Evolutionary conservation across 495 filamentous ascomycete species (phyloP), one percentile per base, ranked within the genome.

Genomic region (Aspergillus sclerotiicarbonarius): DNA sequence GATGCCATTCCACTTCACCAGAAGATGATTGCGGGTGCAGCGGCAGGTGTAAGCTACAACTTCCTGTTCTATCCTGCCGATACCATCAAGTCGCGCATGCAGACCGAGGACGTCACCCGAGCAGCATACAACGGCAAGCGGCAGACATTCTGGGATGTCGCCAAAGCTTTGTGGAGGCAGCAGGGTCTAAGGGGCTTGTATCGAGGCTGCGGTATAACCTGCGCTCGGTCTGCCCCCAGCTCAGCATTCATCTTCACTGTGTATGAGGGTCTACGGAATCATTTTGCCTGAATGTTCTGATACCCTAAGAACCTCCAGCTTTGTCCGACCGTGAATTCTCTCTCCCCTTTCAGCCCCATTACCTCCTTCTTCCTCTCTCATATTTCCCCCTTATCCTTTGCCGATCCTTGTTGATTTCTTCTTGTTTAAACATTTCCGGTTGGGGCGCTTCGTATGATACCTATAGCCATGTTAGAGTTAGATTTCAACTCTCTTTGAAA

Each of bases 221-320:
- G 93, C 43, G 76, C 83, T 30, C 82, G 94, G 53, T 87, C 90
- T 19, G 92, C 91, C 25, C 94, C 94, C 0, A 96, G 92, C 67
- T 95, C 90, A n/a, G 95, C 93, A 35, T 89, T 98, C 64, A 99
- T 99, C 55, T 99, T 98, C 67, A 87, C 92, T 39, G 82, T 97
- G 32, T 97, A 90, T 70, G 92, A 97, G 75, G 85, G 84, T 41
- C 75, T 98, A 73, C 89, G 87, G 70, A 80, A 75, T 52, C 79
- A 83, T 67, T 82, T 91, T 71, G 68, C 69, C 59, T 80, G 64
- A 79, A 53, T n/a, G 12, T 41, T 41, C 13, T 35, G 8, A 35
- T 35, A 35, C 13, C 9, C 33, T 9, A 35, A 35, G 33, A 1
- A 10, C 8, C 13, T 13, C 8, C 33, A 3, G 13, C 13, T 35